phyloP scores from a whole-genome alignment of 2,329 filamentous ascomycete species.

The Fusarium cyanostomum region DNA sequence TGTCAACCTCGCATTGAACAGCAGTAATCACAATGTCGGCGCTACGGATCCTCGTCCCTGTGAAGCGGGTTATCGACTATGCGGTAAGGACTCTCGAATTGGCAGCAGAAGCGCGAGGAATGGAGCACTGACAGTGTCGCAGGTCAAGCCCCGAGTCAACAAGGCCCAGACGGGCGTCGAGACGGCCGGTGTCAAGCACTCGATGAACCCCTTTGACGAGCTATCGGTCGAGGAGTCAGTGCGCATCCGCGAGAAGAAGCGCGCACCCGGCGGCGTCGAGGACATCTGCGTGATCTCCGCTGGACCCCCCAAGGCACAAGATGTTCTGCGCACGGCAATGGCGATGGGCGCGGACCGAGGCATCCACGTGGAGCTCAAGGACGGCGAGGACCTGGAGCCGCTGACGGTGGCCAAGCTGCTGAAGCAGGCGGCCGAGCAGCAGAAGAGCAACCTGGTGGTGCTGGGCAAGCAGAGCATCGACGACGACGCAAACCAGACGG shows the following conservation, averaged over 20 bases:
- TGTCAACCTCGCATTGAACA: constrained; percentile 38
- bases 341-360: constrained; percentile 96
- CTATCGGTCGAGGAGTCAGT: constrained; percentile 97
- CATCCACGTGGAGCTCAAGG: constrained; percentile 85
- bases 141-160: constrained; percentile 77
- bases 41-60: constrained; percentile 79
- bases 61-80: constrained; percentile 90
- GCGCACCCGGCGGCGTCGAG: constrained; percentile 76
- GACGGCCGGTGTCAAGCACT: constrained; percentile 93
- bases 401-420: constrained; percentile 93
- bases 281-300: constrained; percentile 92
- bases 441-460: constrained; percentile 91
- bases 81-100: constrained; percentile 63
- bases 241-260: constrained; percentile 88
- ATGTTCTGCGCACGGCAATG: constrained; percentile 95
- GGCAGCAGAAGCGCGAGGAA: constrained; percentile 3
- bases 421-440: constrained; percentile 78
- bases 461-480: constrained; percentile 99
- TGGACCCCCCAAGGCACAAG: constrained; percentile 85
- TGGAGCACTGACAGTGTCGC: constrained; percentile 24
- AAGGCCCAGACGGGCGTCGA: constrained; percentile 86
- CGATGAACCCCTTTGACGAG: constrained; percentile 99
- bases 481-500: constrained; percentile 94
- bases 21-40: constrained; percentile 62
- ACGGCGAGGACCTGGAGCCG: constrained; percentile 83